A percentile compares a stretch with the other conserved stretches of the same genome.
phyloP scores from a whole-genome alignment of 805 yeast species.

The Zygosaccharomyces bisporus region DNA sequence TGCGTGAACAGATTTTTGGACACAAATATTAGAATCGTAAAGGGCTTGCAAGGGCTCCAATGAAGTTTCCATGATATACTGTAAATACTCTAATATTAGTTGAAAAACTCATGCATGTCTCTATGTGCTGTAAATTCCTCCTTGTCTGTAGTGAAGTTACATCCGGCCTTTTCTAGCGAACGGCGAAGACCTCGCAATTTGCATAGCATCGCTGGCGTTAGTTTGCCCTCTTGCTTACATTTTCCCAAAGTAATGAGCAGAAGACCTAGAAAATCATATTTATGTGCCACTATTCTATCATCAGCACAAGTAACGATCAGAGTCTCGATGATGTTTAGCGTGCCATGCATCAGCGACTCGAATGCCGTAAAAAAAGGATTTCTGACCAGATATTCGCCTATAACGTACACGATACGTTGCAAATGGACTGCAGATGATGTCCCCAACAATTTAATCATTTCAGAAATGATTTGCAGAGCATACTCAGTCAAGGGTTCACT shows the following conservation, averaged over 20 bases:
- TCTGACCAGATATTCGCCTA: slow-evolving; percentile 30
- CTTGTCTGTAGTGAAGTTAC: slow-evolving; percentile 13
- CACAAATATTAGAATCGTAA: slow-evolving; percentile 80
- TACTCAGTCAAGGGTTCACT: slow-evolving; percentile 21
- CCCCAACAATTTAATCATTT: slow-evolving; percentile 10
- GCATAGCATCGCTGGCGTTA: slow-evolving; percentile 5
- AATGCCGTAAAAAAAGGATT: slow-evolving; percentile 30
- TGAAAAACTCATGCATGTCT: slow-evolving; percentile 9
- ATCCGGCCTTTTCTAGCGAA: slow-evolving; percentile 15
- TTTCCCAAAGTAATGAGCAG: slow-evolving; percentile 23
- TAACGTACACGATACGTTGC: slow-evolving; percentile 25
- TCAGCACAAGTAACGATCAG: slow-evolving; percentile 16
- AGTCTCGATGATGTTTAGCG: slow-evolving; percentile 12
- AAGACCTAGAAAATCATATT: slow-evolving; percentile 26
- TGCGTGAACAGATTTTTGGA: slow-evolving; percentile 86
- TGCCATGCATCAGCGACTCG: slow-evolving; percentile 14
- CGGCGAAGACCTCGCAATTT: slow-evolving; percentile 3
- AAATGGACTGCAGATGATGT: slow-evolving; percentile 16
- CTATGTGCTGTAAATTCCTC: slow-evolving; percentile 6
- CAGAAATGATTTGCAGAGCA: slow-evolving; percentile 9
- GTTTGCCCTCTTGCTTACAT: slow-evolving; percentile 27
- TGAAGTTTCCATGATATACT: slow-evolving; percentile 12
- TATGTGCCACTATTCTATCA: slow-evolving; percentile 25
- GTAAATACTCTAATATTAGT: slow-evolving; percentile 5
- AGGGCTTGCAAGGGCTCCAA: slow-evolving; percentile 39